Conservation (phyloP, 768 basidiomycete genomes). For the Imleria badia region DNA sequence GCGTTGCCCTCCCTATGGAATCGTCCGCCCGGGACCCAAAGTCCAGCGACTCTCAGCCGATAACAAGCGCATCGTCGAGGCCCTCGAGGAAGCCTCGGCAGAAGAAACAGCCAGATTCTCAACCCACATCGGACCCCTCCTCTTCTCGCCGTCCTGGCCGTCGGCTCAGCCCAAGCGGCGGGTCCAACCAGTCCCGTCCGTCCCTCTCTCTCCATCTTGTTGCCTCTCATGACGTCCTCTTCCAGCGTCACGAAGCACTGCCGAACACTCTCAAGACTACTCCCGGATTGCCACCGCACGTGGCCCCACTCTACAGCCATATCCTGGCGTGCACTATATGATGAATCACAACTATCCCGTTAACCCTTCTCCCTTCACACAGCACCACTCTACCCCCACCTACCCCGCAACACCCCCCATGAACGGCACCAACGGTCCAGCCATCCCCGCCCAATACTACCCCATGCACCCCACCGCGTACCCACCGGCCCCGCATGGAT, state of each 20-base stretch:
- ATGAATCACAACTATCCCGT: conserved; percentile 74
- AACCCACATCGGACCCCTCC: conserved; percentile 21
- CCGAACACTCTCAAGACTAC: conserved; percentile 26
- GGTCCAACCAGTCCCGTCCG: conserved; percentile 19
- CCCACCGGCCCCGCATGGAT: conserved; percentile 38
- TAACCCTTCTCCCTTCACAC: conserved; percentile 52
- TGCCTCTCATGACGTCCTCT: conserved; percentile 7
- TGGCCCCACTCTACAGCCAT: conserved; percentile 49
- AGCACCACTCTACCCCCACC: conserved; percentile 41
- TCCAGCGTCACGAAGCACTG: conserved; percentile 17
- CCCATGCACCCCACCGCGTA: conserved; percentile 57
- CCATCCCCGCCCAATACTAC: conserved; percentile 51
- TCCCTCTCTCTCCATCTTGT: conserved; percentile 1
- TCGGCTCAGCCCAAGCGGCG: conserved; percentile 25
- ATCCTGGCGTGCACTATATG: conserved; percentile 53
- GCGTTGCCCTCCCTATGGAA: conserved; percentile 40
- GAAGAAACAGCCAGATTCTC: conserved; percentile 42
- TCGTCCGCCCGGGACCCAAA: conserved; percentile 49
- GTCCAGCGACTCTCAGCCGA: conserved; percentile 43
- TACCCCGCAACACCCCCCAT: conserved; percentile 31
- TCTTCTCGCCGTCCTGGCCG: conserved; percentile 29
- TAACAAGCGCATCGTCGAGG: conserved; percentile 35
- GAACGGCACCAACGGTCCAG: conserved; percentile 41
- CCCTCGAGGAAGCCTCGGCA: conserved; percentile 55
- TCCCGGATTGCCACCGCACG: conserved; percentile 38